Conservation (phyloP, 306 rosid species). For the Corylus avellana region DNA sequence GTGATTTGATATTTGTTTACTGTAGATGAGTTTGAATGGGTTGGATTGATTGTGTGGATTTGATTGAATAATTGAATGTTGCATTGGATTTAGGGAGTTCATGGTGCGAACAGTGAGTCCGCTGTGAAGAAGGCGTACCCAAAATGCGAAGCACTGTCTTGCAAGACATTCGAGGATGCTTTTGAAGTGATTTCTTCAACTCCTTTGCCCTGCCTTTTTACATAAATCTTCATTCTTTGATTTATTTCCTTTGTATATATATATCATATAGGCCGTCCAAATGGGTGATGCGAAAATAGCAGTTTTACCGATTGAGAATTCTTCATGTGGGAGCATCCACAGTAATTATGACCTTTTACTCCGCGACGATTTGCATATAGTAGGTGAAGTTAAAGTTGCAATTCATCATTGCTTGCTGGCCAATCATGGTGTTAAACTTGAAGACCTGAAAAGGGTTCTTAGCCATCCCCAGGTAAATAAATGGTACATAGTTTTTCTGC, state of each 20-base stretch:
- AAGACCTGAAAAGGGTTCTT: constrained; percentile 76
- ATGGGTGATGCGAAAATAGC: constrained; percentile 92
- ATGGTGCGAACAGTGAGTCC: constrained; percentile 87
- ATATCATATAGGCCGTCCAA: constrained; percentile 65
- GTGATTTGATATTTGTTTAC: neutral
- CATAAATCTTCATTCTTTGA: neutral
- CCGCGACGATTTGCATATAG: constrained; percentile 85
- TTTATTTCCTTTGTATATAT: neutral
- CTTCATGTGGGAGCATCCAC: constrained; percentile 96
- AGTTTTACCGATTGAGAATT: constrained; percentile 93
- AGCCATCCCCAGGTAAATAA: constrained; percentile 86
- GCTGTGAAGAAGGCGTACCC: constrained; percentile 95
- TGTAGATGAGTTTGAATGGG: neutral
- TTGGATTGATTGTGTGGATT: neutral
- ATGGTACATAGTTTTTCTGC: constrained; percentile 17
- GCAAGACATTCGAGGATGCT: constrained; percentile 85
- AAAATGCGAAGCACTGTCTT: constrained; percentile 93
- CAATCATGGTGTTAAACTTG: constrained; percentile 73
- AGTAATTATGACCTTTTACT: constrained; percentile 95
- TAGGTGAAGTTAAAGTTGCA: constrained; percentile 91
- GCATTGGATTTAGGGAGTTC: constrained; percentile 68
- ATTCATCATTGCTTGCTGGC: constrained; percentile 91
- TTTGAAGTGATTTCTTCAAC: constrained; percentile 57
- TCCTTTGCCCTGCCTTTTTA: neutral
- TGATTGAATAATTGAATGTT: constrained; percentile 16